Conservation (phyloP, 345 rosid genomes). For the Raphanus raphanistrum region DNA sequence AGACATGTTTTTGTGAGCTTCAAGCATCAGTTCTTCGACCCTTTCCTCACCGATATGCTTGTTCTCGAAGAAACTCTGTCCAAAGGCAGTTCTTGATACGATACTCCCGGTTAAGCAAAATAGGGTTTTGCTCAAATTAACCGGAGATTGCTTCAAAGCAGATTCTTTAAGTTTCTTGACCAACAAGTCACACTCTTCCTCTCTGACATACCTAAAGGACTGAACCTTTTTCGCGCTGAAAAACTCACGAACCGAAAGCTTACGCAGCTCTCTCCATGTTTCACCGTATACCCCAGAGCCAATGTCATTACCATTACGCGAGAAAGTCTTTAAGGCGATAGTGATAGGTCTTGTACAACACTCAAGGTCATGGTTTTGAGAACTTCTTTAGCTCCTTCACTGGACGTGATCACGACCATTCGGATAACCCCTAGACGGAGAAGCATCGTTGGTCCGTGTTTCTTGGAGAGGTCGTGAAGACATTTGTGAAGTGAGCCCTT, state of each 20-base stretch:
- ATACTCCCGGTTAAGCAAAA: neutral
- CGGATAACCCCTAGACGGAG: neutral
- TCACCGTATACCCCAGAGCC: neutral
- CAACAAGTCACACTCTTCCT: neutral
- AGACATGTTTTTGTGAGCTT: neutral
- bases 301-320: neutral
- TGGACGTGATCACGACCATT: neutral
- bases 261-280: constrained; percentile 1
- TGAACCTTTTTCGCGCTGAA: neutral
- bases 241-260: neutral
- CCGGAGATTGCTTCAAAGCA: neutral
- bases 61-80: neutral
- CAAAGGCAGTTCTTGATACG: neutral
- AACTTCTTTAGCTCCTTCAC: neutral
- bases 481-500: neutral
- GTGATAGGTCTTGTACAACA: neutral
- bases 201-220: neutral
- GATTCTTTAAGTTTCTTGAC: neutral
- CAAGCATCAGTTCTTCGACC: neutral
- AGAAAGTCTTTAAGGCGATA: neutral
- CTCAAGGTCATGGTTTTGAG: neutral
- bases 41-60: neutral
- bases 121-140: neutral
- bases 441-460: neutral
- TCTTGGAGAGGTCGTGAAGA: neutral